Conservation (phyloP, 1,139 yeast genomes). For the Hanseniaspora sp. region DNA sequence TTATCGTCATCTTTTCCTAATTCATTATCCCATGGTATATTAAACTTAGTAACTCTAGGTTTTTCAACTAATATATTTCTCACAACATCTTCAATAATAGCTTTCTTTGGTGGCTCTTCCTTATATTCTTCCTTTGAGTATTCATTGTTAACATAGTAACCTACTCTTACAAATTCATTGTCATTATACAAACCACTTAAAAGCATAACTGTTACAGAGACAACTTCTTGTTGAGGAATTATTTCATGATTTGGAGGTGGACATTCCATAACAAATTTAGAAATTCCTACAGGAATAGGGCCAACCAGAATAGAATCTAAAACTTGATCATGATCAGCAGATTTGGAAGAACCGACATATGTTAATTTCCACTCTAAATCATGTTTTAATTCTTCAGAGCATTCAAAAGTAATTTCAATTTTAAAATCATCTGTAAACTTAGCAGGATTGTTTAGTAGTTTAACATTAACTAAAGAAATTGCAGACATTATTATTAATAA, state of each 20-base stretch:
- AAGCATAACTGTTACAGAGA: slow-evolving; percentile 84
- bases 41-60: slow-evolving; percentile 92
- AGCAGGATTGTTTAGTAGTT: slow-evolving; percentile 91
- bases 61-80: slow-evolving; percentile 92
- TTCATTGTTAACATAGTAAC: slow-evolving; percentile 93
- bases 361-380: slow-evolving; percentile 96
- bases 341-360: slow-evolving; percentile 88
- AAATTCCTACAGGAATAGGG: slow-evolving; percentile 95
- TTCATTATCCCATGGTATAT: slow-evolving; percentile 83
- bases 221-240: slow-evolving; percentile 90
- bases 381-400: slow-evolving; percentile 82
- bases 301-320: slow-evolving; percentile 91
- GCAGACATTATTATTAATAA: slow-evolving; percentile 54
- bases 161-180: slow-evolving; percentile 90
- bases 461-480: slow-evolving; percentile 82
- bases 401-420: slow-evolving; percentile 93
- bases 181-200: slow-evolving; percentile 88
- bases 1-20: slow-evolving; percentile 46
- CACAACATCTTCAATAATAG: slow-evolving; percentile 87
- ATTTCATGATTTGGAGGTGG: slow-evolving; percentile 95
- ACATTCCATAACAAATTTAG: slow-evolving; percentile 83
- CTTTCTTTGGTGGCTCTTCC: slow-evolving; percentile 88
- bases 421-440: slow-evolving; percentile 87
- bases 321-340: slow-evolving; percentile 92
- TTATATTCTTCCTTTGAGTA: slow-evolving; percentile 86